A percentile compares a stretch with the other conserved stretches of the same genome.
Evolutionary conservation across 2,329 filamentous ascomycete species (phyloP).

Genomic region (Colletotrichum tropicale): DNA sequence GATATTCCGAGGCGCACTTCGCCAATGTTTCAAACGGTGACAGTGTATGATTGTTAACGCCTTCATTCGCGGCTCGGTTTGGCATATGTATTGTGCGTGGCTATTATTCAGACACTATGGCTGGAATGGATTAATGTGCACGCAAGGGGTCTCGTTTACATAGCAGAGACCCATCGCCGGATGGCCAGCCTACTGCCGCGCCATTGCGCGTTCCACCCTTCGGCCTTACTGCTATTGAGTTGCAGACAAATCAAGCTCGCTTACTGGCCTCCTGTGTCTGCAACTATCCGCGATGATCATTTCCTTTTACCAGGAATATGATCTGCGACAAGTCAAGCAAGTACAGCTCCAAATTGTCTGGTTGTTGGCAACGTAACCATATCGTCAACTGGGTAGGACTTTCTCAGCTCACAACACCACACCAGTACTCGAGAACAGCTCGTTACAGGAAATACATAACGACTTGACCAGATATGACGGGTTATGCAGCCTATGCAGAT

Average conservation of each 20-base stretch:
- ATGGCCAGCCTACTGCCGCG: background rate
- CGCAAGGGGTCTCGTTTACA: background rate
- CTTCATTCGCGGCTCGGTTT: background rate
- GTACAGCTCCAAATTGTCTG: background rate
- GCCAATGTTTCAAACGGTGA: background rate
- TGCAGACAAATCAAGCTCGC: background rate
- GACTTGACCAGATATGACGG: background rate
- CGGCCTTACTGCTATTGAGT: background rate
- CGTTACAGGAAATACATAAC: background rate
- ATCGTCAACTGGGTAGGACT: background rate
- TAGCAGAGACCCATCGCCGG: background rate
- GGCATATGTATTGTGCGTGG: background rate
- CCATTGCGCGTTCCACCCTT: background rate
- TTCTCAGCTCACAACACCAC: background rate
- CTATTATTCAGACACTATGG: background rate
- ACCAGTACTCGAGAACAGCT: background rate
- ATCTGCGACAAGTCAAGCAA: background rate
- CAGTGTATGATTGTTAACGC: background rate
- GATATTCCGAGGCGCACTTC: background rate
- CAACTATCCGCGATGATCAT: background rate
- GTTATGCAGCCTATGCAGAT: constrained; percentile 2
- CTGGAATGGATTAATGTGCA: background rate
- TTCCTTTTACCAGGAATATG: background rate
- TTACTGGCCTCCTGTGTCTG: background rate
- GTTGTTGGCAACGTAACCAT: background rate